Base-by-base conservation (phyloP, 805 yeast genomes). In the Starmerella geochares region DNA sequence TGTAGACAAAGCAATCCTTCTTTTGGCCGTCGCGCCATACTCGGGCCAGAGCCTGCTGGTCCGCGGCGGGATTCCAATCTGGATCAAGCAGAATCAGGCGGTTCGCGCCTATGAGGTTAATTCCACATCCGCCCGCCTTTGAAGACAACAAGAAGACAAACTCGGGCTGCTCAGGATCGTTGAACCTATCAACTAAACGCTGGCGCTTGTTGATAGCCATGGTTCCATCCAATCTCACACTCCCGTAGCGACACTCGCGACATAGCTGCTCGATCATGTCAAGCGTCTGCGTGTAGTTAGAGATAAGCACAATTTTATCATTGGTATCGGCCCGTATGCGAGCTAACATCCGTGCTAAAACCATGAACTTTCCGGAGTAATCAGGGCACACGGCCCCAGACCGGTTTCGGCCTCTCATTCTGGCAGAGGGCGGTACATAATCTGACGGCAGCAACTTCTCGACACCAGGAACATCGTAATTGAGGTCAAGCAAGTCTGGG, bases 11-110 rank as follows among this genome's bases (percentile, higher is more conserved):
- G 69, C 98, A 92, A 65, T 85, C 95, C 66, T 90, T 92, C 72
- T 85, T 90, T 63, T 90, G 98, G 0, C 98, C 98, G 68, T 92
- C 98, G 73, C 98, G 80, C 97, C 97, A 92, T 4, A 92, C 95
- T 65, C 98, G 77, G 0, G 97, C 97, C 54, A 92, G 71, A 0
- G 97, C 97, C 67, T 90, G 98, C 64, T 92, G 97, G 63, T 90
- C 98, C 1, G 95, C 82, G 0, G 98, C 97, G 0, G 98, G 98
- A 61, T 90, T 90, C 98, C 98, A 92, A 64, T 92, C 98, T 0
- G 83, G 83, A 63, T 92, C 98, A 62, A 92, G 72, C 43, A 92
- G 69, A 19, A 92, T 78, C 54, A 92, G 71, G 54, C 98, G 74
- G 58, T 92, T 92, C 2, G 97, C 98, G 11, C 98, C 98, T 60